Evolutionary conservation across 179 eudicot genomes (phyloP), one percentile per base, ranked within the genome.

Genomic region (Carnegiea gigantea): DNA sequence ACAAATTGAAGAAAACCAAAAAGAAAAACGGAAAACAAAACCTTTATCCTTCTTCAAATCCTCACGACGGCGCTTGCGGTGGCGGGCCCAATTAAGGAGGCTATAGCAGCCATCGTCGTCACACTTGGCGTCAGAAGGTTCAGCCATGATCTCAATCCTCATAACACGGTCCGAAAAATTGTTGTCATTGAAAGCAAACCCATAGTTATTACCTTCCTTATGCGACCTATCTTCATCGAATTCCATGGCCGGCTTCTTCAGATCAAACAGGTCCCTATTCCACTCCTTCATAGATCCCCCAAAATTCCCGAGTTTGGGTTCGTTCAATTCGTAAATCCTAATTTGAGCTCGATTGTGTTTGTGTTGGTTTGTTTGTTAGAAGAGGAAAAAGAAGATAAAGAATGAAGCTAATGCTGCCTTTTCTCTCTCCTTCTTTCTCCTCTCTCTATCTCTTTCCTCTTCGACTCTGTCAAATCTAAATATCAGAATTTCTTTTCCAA

Each of bases 151-250:
- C 81, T 93, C 95, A 71, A 94, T 91, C 73, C 86, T 76, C 1
- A 94, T 88, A 49, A 93, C 81, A 28, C 97, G 86, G 80, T 94
- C 98, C 1, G 98, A 94, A 82, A 93, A 94, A 81, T 92, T 93
- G 57, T 82, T 87, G 75, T 94, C 91, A 73, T 94, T 85, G 67
- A 93, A 93, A 0, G 98, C 98, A 79, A 94, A 94, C 38, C 84
- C 97, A 18, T 89, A 94, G 75, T 93, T 60, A 60, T 23, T 89
- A 53, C 83, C 89, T 75, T 70, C 86, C 18, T 85, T 84, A 1
- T 89, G 86, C 0, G 94, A 79, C 67, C 70, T 64, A 3, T 77
- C 83, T 20, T 68, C 85, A 15, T 89, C 93, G 14, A 92, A 82
- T 44, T 89, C 91, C 91, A 90, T 91, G n/a, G 83, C 89, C 49